Evolutionary conservation across 1,284 basidiomycete species (phyloP).

Genomic region (Tremellales sp.): DNA sequence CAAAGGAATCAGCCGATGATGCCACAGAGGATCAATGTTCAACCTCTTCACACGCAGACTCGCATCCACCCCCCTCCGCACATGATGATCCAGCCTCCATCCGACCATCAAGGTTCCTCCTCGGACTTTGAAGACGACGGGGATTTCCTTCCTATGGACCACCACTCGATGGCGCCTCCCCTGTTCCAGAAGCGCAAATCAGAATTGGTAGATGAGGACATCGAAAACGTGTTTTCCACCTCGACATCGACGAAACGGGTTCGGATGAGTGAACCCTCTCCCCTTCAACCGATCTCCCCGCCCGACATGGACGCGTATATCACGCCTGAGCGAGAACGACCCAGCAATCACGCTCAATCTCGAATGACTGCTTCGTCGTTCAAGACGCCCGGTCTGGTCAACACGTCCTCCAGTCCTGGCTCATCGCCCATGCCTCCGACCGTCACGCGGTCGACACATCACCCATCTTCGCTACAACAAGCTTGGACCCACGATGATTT

Average conservation of each 20-base stretch:
- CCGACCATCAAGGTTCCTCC: conserved; percentile 1
- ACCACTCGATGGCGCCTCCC: conserved; percentile 10
- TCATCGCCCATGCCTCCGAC: conserved; percentile 48
- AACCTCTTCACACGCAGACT: conserved; percentile 3
- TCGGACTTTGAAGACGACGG: conserved; percentile 34
- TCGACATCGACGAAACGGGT: conserved; percentile 26
- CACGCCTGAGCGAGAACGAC: conserved; percentile 38
- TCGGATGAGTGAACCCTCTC: conserved; percentile 26
- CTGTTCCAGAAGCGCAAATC: not conserved
- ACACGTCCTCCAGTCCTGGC: conserved; percentile 45
- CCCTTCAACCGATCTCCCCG: conserved; percentile 31
- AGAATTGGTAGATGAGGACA: conserved; percentile 20
- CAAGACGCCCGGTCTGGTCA: conserved; percentile 43
- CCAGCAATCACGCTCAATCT: conserved; percentile 5
- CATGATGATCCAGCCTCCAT: not conserved
- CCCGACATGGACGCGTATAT: conserved; percentile 37
- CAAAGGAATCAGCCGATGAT: not conserved
- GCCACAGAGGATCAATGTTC: not conserved
- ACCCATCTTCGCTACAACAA: conserved; percentile 38
- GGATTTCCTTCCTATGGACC: conserved; percentile 31
- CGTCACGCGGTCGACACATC: conserved; percentile 36
- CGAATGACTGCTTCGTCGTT: conserved; percentile 31
- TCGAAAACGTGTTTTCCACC: conserved; percentile 37
- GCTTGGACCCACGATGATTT: conserved; percentile 45
- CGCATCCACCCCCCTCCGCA: conserved; percentile 9